Base-by-base conservation (phyloP, 176 grass and related monocot genomes). In the Zoysia japonica region DNA sequence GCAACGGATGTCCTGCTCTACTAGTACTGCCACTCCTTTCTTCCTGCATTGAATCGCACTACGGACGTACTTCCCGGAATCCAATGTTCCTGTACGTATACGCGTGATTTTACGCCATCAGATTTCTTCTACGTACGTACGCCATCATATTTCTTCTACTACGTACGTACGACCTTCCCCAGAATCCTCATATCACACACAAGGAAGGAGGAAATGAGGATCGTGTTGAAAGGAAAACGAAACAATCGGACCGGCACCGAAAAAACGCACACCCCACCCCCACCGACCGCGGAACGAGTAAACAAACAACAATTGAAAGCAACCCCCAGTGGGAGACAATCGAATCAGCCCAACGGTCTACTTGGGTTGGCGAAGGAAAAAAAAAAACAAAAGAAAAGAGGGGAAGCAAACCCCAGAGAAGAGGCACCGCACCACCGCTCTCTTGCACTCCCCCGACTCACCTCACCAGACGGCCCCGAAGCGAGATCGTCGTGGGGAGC, bases 311-410 rank as follows among this genome's bases (percentile, higher is more conserved):
- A 20, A 79, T 82, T 76, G 85, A 82, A 70, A 87, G 52, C 85
- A 48, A 10, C 48, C 20, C 65, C 20, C 65, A 13, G 16, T 47
- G 35, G 46, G 49, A 57, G 73, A 53, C 53, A 55, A 45, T 47
- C 49, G 64, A 76, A 80, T 76, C 81, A 80, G 60, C 72, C 42
- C 87, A 88, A 88, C 87, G 80, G 86, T 88, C 80, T 78, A n/a
- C 68, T 74, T 13, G 19, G 13, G 57, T 5, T 51, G 59, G 50
- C 35, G 37, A 37, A 47, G 16, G 4, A 42, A 50, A 10, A 36
- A 77, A 3, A 12, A 50, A 43, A 19, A 1, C 11, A 19, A 0
- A 42, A 3, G 2, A n/a, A 46, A 41, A 81, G 65, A 36, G 56
- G 59, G 45, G 7, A 1, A 6, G 65, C 6, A 70, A 51, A 10